Conservation (phyloP, 108 stramenopile species). For the Asterionellopsis glacialis region DNA sequence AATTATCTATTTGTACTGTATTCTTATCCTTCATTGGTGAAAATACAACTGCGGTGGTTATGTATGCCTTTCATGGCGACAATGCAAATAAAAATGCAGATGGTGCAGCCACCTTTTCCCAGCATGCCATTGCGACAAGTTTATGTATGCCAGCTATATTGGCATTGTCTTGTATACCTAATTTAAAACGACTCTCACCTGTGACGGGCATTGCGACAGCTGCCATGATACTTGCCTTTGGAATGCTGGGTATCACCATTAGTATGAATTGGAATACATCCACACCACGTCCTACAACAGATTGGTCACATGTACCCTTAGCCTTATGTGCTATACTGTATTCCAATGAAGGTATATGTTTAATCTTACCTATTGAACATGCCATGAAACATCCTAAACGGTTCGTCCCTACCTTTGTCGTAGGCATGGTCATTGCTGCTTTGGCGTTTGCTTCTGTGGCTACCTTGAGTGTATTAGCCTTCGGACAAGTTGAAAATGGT, state of each 20-base stretch:
- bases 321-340: constrained; percentile 71
- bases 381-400: constrained; percentile 41
- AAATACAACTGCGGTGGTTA: constrained; percentile 40
- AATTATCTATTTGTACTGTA: constrained; percentile 74
- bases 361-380: constrained; percentile 62
- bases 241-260: constrained; percentile 31
- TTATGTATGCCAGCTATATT: constrained; percentile 46
- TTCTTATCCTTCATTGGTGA: constrained; percentile 70
- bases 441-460: constrained; percentile 40
- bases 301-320: constrained; percentile 24
- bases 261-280: constrained; percentile 34
- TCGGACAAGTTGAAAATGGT: constrained; percentile 63
- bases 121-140: constrained; percentile 41
- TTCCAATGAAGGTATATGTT: constrained; percentile 66
- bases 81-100: constrained; percentile 2
- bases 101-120: not conserved
- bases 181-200: constrained; percentile 43
- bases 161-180: constrained; percentile 41
- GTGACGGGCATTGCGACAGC: constrained; percentile 44
- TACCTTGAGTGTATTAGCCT: constrained; percentile 44
- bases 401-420: constrained; percentile 39
- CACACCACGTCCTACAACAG: constrained; percentile 11
- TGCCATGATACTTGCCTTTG: constrained; percentile 40
- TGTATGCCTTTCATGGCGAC: constrained; percentile 17
- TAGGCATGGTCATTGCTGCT: constrained; percentile 42